These are phyloP conservation scores for Tylopilus sp. DNA, from an alignment of 768 basidiomycete genomes.

Conservation along the genomic window DNA sequence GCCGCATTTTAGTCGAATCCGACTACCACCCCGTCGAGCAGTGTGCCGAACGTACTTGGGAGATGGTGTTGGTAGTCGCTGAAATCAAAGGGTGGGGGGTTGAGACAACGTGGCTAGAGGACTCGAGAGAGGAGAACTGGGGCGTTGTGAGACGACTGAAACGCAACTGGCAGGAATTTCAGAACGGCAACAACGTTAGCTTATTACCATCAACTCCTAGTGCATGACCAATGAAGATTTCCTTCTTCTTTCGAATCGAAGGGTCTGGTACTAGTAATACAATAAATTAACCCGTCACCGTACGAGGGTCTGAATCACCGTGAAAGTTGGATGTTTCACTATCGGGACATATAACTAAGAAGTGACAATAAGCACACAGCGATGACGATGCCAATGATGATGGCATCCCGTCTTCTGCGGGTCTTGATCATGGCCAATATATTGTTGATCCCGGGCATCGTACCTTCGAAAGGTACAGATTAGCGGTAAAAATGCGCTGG, in stretches of 20 bases:
- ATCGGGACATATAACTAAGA: conserved; percentile 44
- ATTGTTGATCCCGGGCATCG: conserved; percentile 94
- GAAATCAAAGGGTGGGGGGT: conserved; percentile 73
- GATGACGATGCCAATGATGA: conserved; percentile 86
- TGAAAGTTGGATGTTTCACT: conserved; percentile 8
- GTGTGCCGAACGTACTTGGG: conserved; percentile 65
- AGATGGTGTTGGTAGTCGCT: conserved; percentile 70
- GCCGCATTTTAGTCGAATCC: conserved; percentile 81
- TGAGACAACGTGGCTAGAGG: conserved; percentile 55
- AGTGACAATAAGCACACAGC: conserved; percentile 74
- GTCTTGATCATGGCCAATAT: conserved; percentile 91
- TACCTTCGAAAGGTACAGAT: conserved; percentile 43
- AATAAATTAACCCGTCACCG: background rate
- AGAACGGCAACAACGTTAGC: conserved; percentile 41
- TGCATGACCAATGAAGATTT: no score
- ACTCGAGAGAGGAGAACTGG: conserved; percentile 39
- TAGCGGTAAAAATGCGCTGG: background rate
- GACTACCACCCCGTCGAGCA: conserved; percentile 71
- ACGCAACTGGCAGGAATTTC: conserved; percentile 69
- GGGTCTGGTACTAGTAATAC: background rate
- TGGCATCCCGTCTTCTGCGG: conserved; percentile 81
- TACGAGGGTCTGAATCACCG: conserved; percentile 1
- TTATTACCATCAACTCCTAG: background rate
- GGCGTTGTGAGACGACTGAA: conserved; percentile 67
- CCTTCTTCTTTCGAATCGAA: no score